Base-by-base conservation (phyloP, 2,329 filamentous ascomycete species). In the Cercospora zeina region DNA sequence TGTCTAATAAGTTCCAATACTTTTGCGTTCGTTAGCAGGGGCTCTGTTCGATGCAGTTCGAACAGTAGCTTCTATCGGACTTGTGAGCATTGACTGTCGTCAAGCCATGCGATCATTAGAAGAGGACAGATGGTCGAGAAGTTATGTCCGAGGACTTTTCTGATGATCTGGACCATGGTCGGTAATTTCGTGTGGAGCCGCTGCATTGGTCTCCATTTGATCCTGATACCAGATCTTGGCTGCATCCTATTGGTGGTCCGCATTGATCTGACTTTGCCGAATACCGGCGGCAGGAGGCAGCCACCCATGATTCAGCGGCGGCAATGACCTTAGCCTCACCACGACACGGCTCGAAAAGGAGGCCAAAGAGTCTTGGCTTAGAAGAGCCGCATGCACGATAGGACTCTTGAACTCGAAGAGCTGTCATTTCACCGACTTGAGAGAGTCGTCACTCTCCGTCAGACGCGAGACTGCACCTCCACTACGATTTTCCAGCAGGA, bases 1-100 rank as follows among this genome's bases (percentile, higher is more conserved):
- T 47, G 42, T 47, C 42, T 47, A 47, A 47, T 47, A 47, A 47
- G 42, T 47, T 47, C 21, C 42, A 47, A 47, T 47, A 47, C 6
- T 47, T 47, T 47, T 47, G 21, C 42, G 5, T 47, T 47, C 21
- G 42, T 14, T 27, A 47, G 42, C 42, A 47, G 13, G 13, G 4
- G 9, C 39, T 45, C 39, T 45, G 21, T 13, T 27, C 42, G 1
- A 47, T 47, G 42, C 42, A 47, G 19, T 19, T 47, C 13, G 42
- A 47, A 47, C 10, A 16, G 10, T 47, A 19, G 11, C 42, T 24
- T 47, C 3, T 10, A 13, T 47, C 42, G 27, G 10, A 13, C 13
- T 7, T 19, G 21, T 47, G 42, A 27, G 21, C 42, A 27, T 47
- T 47, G 19, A 6, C 19, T 7, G 8, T 14, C 42, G 21, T 27